Percentiles rank a stretch among this genome's conserved stretches.
Conservation (phyloP, 2,329 filamentous ascomycete species). For the Epichloe festucae region DNA sequence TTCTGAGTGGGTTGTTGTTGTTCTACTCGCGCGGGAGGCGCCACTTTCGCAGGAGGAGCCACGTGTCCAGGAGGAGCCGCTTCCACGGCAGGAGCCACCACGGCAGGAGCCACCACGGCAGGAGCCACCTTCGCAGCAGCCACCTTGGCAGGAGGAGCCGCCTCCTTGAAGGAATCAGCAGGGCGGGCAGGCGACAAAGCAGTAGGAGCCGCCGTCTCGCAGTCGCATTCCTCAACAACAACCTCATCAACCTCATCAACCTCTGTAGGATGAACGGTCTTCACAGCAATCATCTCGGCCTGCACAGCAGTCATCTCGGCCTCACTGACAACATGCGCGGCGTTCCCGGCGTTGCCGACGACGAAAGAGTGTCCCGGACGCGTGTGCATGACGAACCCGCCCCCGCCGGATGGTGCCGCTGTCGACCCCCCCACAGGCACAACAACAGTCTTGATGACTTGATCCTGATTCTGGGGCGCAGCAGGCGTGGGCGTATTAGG, state of each 20-base stretch:
- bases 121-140: neutral
- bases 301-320: constrained; percentile 15
- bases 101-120: too few relatives aligned
- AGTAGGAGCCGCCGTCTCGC: constrained; percentile 2
- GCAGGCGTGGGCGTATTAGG: neutral
- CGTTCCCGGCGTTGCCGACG: constrained; percentile 17
- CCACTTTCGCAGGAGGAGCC: too few relatives aligned
- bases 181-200: neutral
- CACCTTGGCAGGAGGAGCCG: neutral
- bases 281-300: constrained; percentile 15
- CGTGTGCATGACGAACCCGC: neutral
- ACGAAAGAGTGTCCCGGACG: constrained; percentile 18
- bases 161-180: neutral
- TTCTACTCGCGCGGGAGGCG: neutral
- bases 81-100: too few relatives aligned
- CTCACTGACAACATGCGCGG: constrained; percentile 4
- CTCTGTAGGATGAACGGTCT: constrained; percentile 4
- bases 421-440: neutral
- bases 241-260: neutral
- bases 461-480: neutral
- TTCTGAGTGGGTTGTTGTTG: neutral
- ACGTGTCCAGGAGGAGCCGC: too few relatives aligned
- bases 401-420: neutral
- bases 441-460: neutral
- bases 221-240: constrained; percentile 11